Evolutionary conservation across 306 rosid genomes (phyloP).

Genomic region (Vigna reflexopilosa): DNA sequence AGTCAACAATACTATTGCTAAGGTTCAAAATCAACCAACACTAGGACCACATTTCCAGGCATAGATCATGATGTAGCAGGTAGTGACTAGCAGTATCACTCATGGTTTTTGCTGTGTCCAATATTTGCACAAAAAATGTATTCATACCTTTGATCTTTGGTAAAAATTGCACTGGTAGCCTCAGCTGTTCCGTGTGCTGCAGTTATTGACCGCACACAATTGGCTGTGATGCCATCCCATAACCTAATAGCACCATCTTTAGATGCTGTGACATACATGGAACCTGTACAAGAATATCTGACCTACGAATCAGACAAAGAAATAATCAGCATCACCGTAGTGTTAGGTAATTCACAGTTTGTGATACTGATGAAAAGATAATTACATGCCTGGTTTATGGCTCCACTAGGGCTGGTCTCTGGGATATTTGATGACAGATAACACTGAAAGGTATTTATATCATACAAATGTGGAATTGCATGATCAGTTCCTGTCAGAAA

Average conservation of each 20-base stretch:
- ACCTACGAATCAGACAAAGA: slow-evolving; percentile 62
- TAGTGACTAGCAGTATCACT: neutral
- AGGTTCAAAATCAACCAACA: slow-evolving; percentile 16
- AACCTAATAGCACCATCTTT: slow-evolving; percentile 82
- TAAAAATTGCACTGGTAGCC: slow-evolving; percentile 85
- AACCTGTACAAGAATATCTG: slow-evolving; percentile 81
- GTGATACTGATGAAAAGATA: slow-evolving; percentile 4
- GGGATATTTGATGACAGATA: slow-evolving; percentile 74
- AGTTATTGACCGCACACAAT: slow-evolving; percentile 70
- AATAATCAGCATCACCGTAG: slow-evolving; percentile 20
- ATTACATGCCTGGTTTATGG: slow-evolving; percentile 85
- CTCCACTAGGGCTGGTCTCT: slow-evolving; percentile 72
- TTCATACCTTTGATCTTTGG: slow-evolving; percentile 79
- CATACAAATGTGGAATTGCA: slow-evolving; percentile 86
- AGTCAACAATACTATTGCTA: neutral
- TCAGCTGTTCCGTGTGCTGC: slow-evolving; percentile 85
- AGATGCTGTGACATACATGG: slow-evolving; percentile 92
- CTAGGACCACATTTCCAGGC: slow-evolving; percentile 20
- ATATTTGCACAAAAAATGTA: slow-evolving; percentile 28
- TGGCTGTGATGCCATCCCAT: slow-evolving; percentile 91
- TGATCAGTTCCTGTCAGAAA: slow-evolving; percentile 86
- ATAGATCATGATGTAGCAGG: slow-evolving; percentile 8
- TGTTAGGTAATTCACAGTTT: slow-evolving; percentile 18
- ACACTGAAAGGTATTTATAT: slow-evolving; percentile 86
- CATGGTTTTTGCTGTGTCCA: neutral